These are phyloP conservation scores for Gyrodon lividus DNA, from an alignment of 768 basidiomycete genomes.

Conservation along the genomic window DNA sequence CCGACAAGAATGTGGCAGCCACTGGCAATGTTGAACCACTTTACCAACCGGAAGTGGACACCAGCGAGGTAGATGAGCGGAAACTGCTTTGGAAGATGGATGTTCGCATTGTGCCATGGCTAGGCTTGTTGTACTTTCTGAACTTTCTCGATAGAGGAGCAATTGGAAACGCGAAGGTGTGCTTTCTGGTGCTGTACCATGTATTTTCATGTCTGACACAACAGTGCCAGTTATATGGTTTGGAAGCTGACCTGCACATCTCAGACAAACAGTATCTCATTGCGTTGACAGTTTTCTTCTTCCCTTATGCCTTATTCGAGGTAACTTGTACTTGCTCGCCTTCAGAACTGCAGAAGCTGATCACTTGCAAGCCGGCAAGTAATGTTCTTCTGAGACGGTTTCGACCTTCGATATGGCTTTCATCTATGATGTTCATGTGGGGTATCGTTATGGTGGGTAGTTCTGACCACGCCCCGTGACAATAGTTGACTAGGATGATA, in stretches of 20 bases:
- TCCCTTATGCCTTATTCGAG: conserved; percentile 70
- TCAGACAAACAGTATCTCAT: conserved; percentile 65
- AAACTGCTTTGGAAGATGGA: conserved; percentile 61
- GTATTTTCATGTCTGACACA: background rate
- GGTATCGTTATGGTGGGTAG: conserved; percentile 39
- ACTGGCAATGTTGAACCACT: conserved; percentile 23
- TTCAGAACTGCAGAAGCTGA: background rate
- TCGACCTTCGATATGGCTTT: conserved; percentile 65
- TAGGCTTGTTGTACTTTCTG: conserved; percentile 70
- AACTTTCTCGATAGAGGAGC: conserved; percentile 64
- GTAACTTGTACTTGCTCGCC: conserved; percentile 32
- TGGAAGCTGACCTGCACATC: conserved; percentile 56
- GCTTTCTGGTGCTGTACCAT: conserved; percentile 7
- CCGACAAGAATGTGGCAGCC: background rate
- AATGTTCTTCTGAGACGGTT: conserved; percentile 59
- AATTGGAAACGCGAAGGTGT: conserved; percentile 74
- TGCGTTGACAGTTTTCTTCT: conserved; percentile 74
- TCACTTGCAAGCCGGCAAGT: conserved; percentile 49
- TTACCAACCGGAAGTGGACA: conserved; percentile 54
- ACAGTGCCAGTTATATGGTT: conserved; percentile 49
- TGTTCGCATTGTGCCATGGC: conserved; percentile 69
- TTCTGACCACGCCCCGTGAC: background rate
- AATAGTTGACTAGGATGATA: conserved; percentile 21
- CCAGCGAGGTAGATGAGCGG: conserved; percentile 51
- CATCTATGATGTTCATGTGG: conserved; percentile 43